Evolutionary conservation across 148 eudicot genomes (phyloP).

Genomic region (Dysphania ambrosioides): DNA sequence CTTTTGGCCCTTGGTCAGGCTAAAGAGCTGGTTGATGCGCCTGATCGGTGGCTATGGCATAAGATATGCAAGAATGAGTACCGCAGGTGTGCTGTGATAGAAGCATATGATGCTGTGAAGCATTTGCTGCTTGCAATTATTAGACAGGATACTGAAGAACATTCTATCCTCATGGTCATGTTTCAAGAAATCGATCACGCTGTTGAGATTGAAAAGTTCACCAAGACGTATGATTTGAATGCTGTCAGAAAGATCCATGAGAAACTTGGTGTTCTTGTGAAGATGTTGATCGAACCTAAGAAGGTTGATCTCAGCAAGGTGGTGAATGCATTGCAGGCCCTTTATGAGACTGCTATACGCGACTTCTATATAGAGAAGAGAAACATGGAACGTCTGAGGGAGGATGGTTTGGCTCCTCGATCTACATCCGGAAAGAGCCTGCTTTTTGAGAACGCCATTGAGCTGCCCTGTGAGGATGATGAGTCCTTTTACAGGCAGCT

Average conservation of each 20-base stretch:
- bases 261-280: conserved; percentile 56
- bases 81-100: conserved; percentile 82
- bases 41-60: conserved; percentile 88
- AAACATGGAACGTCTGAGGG: conserved; percentile 50
- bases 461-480: conserved; percentile 55
- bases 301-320: conserved; percentile 52
- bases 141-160: conserved; percentile 56
- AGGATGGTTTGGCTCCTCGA: conserved; percentile 75
- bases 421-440: conserved; percentile 42
- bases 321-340: conserved; percentile 79
- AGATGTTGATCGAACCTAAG: conserved; percentile 41
- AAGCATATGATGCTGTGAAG: conserved; percentile 72
- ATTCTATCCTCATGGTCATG: conserved; percentile 55
- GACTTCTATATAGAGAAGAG: conserved; percentile 64
- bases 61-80: conserved; percentile 83
- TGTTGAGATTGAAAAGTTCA: conserved; percentile 63
- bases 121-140: conserved; percentile 61
- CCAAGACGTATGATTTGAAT: conserved; percentile 63
- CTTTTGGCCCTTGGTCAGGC: conserved; percentile 90
- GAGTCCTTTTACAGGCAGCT: conserved; percentile 70
- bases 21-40: conserved; percentile 83
- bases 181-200: conserved; percentile 84
- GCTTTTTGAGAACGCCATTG: conserved; percentile 74
- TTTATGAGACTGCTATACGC: conserved; percentile 65
- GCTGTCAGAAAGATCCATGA: conserved; percentile 66